These are phyloP conservation scores for Teratosphaeria gauchensis DNA, from an alignment of 2,329 filamentous ascomycete genomes.

Conservation along the genomic window DNA sequence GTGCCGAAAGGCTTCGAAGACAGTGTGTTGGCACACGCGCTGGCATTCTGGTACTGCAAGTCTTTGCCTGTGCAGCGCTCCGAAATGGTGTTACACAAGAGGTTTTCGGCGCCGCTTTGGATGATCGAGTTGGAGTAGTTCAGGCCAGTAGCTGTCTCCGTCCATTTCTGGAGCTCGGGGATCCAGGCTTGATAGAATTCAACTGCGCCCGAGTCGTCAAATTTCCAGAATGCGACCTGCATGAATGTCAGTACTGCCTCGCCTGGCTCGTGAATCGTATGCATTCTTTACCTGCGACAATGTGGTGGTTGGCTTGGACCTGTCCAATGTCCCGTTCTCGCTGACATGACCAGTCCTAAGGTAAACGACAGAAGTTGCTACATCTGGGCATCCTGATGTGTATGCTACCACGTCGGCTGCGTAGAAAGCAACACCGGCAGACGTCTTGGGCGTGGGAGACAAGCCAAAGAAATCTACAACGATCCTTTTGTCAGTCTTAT, in stretches of 20 bases:
- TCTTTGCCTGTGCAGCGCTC: conserved; percentile 28
- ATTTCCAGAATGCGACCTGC: conserved; percentile 35
- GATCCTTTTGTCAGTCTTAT: not conserved
- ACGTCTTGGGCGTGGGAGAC: conserved; percentile 23
- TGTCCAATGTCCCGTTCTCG: conserved; percentile 7
- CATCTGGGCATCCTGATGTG: conserved; percentile 11
- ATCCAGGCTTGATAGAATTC: conserved; percentile 37
- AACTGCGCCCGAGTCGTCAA: conserved; percentile 36
- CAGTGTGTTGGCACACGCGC: not conserved
- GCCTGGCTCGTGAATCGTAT: not conserved
- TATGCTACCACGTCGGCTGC: conserved; percentile 16
- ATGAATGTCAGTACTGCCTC: conserved; percentile 2
- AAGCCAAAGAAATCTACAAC: conserved; percentile 32
- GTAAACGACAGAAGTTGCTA: conserved; percentile 14
- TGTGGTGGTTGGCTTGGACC: not conserved
- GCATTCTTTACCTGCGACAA: conserved; percentile 1
- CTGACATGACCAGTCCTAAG: conserved; percentile 7
- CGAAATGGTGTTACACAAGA: conserved; percentile 29
- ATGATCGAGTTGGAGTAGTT: conserved; percentile 19
- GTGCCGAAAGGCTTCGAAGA: not conserved
- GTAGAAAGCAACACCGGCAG: conserved; percentile 12
- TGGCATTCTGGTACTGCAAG: conserved; percentile 25
- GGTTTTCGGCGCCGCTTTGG: conserved; percentile 21
- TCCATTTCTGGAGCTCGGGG: conserved; percentile 33
- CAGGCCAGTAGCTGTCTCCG: conserved; percentile 15